A percentile compares a stretch with the other conserved stretches of the same genome.
Conservation (phyloP, 1,139 yeast species). For the Magnusiomyces paraingens region DNA sequence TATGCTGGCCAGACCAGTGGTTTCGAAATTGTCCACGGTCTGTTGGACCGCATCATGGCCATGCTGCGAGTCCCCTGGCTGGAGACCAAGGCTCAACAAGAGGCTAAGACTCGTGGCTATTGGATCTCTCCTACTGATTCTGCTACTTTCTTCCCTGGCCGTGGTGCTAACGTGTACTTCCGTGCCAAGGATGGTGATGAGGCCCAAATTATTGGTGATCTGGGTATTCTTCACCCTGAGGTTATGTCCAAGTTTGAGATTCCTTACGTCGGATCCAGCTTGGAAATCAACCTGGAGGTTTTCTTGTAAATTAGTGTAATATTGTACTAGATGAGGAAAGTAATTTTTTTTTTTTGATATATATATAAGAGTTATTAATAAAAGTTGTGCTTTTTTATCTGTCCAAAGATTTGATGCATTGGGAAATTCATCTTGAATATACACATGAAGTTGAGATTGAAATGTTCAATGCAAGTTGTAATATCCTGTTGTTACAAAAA, state of each 20-base stretch:
- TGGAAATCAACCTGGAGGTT: slow-evolving; percentile 84
- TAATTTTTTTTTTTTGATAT: neutral
- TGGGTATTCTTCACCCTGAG: slow-evolving; percentile 96
- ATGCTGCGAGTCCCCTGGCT: slow-evolving; percentile 88
- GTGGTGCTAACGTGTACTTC: slow-evolving; percentile 85
- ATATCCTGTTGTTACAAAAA: too few species aligned
- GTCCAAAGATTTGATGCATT: too few species aligned
- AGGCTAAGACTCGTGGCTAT: slow-evolving; percentile 53
- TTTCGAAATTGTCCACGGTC: slow-evolving; percentile 90
- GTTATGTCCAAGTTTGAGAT: slow-evolving; percentile 82
- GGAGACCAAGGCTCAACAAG: slow-evolving; percentile 41
- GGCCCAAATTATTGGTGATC: slow-evolving; percentile 53
- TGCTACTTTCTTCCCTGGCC: slow-evolving; percentile 90
- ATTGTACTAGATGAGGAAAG: neutral
- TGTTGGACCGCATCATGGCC: slow-evolving; percentile 92
- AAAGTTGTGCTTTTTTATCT: too few species aligned
- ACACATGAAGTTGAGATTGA: too few species aligned
- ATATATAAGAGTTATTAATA: neutral
- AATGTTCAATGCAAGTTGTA: too few species aligned
- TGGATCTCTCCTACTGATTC: slow-evolving; percentile 35
- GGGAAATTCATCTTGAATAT: too few species aligned
- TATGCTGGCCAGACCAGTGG: slow-evolving; percentile 94
- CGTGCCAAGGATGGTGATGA: slow-evolving; percentile 46
- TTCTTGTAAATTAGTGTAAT: slow-evolving; percentile 44
- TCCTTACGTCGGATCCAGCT: slow-evolving; percentile 81